Conservation (phyloP, 2,329 filamentous ascomycete species). For the Tolypocladium inflatum region DNA sequence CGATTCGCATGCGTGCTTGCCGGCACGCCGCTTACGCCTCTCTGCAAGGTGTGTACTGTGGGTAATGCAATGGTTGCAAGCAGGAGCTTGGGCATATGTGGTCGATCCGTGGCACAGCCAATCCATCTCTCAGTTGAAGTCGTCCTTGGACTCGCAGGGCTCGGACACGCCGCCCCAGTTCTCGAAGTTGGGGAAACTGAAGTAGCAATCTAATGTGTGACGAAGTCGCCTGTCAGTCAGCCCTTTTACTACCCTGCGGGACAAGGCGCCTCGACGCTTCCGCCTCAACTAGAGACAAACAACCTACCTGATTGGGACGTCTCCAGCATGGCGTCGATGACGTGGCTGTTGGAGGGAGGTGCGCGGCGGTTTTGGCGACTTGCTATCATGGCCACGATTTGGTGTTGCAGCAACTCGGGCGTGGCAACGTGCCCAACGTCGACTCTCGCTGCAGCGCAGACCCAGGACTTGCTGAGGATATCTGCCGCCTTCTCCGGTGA, state of each 20-base stretch:
- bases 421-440: neutral
- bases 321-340: slow-evolving; percentile 9
- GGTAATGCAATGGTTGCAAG: too few species aligned
- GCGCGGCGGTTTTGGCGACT: slow-evolving; percentile 9
- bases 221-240: neutral
- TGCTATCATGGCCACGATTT: slow-evolving; percentile 12
- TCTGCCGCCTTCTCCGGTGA: slow-evolving; percentile 43
- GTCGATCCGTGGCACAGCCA: neutral
- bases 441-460: slow-evolving; percentile 26
- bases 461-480: slow-evolving; percentile 43
- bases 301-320: slow-evolving; percentile 17
- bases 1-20: neutral
- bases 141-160: slow-evolving; percentile 1
- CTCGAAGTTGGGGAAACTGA: slow-evolving; percentile 67
- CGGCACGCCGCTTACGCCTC: too few species aligned
- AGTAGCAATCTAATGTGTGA: slow-evolving; percentile 39
- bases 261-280: neutral
- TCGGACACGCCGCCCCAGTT: slow-evolving; percentile 38
- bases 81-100: neutral
- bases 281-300: neutral
- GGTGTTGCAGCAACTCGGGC: slow-evolving; percentile 5
- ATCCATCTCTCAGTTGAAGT: neutral
- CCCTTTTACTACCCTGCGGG: neutral
- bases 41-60: neutral
- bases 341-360: slow-evolving; percentile 12